These are phyloP conservation scores for Cucurbita ficifolia DNA, from an alignment of 306 rosid species.

Conservation along the genomic window DNA sequence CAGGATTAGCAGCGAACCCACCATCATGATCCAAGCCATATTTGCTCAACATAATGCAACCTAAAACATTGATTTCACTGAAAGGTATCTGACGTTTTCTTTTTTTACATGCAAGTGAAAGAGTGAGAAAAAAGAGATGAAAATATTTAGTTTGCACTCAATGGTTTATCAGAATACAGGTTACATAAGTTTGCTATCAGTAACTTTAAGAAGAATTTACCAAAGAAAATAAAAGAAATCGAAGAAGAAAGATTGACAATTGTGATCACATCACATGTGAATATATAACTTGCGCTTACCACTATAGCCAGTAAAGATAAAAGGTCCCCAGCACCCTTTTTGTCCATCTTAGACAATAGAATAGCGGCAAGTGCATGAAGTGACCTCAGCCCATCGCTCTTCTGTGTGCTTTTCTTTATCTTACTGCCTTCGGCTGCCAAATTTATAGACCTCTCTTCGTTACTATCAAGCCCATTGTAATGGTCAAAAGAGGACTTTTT, in stretches of 20 bases:
- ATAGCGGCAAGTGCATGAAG: constrained; percentile 68
- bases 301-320: constrained; percentile 50
- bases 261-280: not conserved
- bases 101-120: not conserved
- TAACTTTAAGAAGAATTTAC: not conserved
- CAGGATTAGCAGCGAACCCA: not conserved
- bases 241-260: not conserved
- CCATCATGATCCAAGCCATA: not conserved
- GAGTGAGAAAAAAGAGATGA: not conserved
- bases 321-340: constrained; percentile 55
- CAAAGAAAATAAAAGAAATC: not conserved
- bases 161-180: not conserved
- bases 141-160: not conserved
- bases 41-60: not conserved
- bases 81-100: not conserved
- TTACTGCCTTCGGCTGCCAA: constrained; percentile 13
- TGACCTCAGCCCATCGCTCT: constrained; percentile 55
- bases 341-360: constrained; percentile 60
- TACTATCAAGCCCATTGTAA: constrained; percentile 36
- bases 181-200: not conserved
- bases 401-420: constrained; percentile 22
- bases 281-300: constrained; percentile 33
- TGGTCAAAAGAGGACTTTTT: constrained; percentile 26
- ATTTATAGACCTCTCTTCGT: constrained; percentile 19
- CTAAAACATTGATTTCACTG: not conserved